phyloP scores from a whole-genome alignment of 1,284 basidiomycete species.

The Neonothopanus nambi region DNA sequence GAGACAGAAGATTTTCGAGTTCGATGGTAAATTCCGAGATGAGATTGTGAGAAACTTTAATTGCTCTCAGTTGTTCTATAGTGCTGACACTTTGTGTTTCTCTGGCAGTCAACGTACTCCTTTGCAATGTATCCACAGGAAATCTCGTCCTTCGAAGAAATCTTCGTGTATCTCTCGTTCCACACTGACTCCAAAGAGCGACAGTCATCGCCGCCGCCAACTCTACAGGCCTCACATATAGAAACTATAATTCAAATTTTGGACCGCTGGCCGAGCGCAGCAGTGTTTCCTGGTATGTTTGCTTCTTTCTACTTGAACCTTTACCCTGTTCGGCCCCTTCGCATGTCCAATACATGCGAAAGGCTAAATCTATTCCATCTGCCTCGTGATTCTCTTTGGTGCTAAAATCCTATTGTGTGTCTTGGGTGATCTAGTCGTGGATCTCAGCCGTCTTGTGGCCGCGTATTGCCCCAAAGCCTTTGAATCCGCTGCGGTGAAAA shows the following conservation, averaged over 20 bases:
- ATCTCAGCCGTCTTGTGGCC: conserved; percentile 80
- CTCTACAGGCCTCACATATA: conserved; percentile 46
- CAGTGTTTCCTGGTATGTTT: conserved; percentile 78
- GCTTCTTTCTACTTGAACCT: not conserved
- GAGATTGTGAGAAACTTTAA: conserved; percentile 54
- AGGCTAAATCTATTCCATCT: not conserved
- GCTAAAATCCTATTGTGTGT: not conserved
- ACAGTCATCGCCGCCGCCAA: conserved; percentile 28
- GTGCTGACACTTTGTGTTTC: conserved; percentile 6
- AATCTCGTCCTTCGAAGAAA: conserved; percentile 58
- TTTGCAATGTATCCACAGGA: conserved; percentile 75
- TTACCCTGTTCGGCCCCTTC: not conserved
- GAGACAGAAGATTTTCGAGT: conserved; percentile 80
- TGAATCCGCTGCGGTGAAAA: conserved; percentile 43
- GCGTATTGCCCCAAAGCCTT: conserved; percentile 61
- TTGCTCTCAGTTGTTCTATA: not conserved
- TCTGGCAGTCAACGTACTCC: conserved; percentile 58
- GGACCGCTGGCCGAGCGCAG: conserved; percentile 76
- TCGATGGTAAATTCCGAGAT: conserved; percentile 71
- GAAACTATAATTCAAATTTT: conserved; percentile 68
- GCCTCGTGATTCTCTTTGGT: not conserved
- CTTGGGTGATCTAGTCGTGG: conserved; percentile 65
- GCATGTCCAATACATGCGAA: no score
- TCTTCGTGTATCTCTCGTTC: conserved; percentile 64
- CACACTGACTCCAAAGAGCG: conserved; percentile 33